Percentiles rank a stretch among this genome's conserved stretches.
Conservation (phyloP, 2,329 filamentous ascomycete genomes). For the Exophiala alcalophila region DNA sequence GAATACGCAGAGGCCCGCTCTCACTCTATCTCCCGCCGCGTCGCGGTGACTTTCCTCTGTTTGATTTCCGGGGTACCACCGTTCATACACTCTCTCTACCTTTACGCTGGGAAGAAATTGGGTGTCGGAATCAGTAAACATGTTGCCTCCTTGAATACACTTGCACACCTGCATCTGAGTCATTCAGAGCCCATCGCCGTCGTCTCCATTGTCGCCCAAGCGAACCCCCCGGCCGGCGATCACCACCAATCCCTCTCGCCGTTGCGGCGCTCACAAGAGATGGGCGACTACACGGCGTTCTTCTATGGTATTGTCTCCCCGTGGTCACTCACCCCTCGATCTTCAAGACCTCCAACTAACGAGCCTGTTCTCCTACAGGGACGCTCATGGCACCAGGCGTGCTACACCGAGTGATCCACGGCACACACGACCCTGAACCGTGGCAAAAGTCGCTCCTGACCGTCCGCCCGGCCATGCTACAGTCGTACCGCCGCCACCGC, state of each 20-base stretch:
- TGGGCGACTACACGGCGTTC: slow-evolving; percentile 56
- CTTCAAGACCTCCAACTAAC: slow-evolving; percentile 7
- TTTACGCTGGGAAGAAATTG: too few species aligned
- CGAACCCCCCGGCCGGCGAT: neutral
- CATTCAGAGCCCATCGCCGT: too few species aligned
- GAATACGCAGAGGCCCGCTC: too few species aligned
- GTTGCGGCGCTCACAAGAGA: too few species aligned
- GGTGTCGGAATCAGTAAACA: too few species aligned
- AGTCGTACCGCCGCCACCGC: slow-evolving; percentile 67
- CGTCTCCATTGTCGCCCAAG: too few species aligned
- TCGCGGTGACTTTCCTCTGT: too few species aligned
- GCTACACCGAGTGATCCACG: slow-evolving; percentile 80
- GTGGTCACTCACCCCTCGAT: slow-evolving; percentile 3
- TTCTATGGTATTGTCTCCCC: slow-evolving; percentile 55
- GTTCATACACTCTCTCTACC: too few species aligned
- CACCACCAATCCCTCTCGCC: neutral
- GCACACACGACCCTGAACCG: slow-evolving; percentile 50
- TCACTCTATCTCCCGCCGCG: too few species aligned
- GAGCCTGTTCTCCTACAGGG: slow-evolving; percentile 40
- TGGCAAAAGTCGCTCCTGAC: slow-evolving; percentile 56
- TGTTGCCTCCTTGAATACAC: too few species aligned
- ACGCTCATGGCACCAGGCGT: slow-evolving; percentile 81
- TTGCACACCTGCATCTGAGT: too few species aligned
- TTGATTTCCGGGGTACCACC: too few species aligned
- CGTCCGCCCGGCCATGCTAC: slow-evolving; percentile 72